phyloP scores from a whole-genome alignment of 208 protist species.

The Wallacemonas sp. region DNA sequence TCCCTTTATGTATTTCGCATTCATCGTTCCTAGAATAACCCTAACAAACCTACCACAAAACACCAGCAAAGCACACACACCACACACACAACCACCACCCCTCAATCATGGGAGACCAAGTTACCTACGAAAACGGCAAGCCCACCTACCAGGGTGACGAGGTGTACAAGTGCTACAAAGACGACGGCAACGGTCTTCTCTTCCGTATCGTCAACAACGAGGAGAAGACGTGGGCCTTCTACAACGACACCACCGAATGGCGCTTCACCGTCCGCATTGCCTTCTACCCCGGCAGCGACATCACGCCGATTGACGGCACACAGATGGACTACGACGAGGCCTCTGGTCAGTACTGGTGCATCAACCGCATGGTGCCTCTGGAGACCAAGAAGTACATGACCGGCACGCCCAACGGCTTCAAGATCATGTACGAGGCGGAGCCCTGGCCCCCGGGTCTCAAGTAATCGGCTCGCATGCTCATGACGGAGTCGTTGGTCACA shows the following conservation, averaged over 20 bases:
- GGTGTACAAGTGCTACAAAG: conserved; percentile 74
- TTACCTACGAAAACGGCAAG: conserved; percentile 65
- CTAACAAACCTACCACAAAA: no score
- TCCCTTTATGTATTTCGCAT: no score
- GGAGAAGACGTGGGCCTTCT: conserved; percentile 82
- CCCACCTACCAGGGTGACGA: conserved; percentile 53
- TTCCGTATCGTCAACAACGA: conserved; percentile 81
- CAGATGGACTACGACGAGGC: conserved; percentile 46
- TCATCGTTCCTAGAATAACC: not conserved
- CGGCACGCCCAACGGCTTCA: conserved; percentile 78
- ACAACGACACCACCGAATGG: conserved; percentile 84
- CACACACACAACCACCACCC: not conserved
- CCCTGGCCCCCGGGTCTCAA: conserved; percentile 27
- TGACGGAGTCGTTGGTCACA: not conserved
- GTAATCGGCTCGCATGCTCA: not conserved
- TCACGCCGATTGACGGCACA: conserved; percentile 58
- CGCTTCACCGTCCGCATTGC: conserved; percentile 69
- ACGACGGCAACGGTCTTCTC: conserved; percentile 82
- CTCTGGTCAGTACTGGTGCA: conserved; percentile 62
- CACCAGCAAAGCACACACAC: not conserved
- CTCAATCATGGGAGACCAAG: conserved; percentile 47
- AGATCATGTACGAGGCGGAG: conserved; percentile 78
- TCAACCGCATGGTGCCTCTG: conserved; percentile 51
- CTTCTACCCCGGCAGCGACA: conserved; percentile 73
- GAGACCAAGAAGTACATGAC: conserved; percentile 77